Conservation (phyloP, 2,329 filamentous ascomycete genomes). For the Pleomassaria siparia region DNA sequence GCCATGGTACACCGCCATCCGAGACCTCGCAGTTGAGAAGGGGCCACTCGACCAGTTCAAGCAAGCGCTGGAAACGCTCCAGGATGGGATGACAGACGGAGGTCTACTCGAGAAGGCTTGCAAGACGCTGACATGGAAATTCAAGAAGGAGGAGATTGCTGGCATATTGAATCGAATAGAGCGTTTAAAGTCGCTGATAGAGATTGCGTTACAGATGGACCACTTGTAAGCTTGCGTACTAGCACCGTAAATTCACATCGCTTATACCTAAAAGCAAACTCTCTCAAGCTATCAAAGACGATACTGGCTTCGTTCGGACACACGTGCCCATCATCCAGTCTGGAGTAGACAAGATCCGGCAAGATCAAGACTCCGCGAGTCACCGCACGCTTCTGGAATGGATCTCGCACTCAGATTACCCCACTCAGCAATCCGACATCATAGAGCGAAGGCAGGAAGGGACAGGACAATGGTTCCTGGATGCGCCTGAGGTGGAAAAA, state of each 20-base stretch:
- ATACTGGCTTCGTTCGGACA: neutral
- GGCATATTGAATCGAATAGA: conserved; percentile 18
- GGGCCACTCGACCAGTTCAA: conserved; percentile 31
- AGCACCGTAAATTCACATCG: conserved; percentile 4
- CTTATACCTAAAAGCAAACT: conserved; percentile 16
- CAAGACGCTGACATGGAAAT: conserved; percentile 11
- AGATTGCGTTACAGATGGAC: conserved; percentile 18
- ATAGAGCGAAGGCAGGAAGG: conserved; percentile 9
- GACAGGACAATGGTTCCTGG: neutral
- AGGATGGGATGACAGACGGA: conserved; percentile 14
- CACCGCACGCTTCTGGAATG: conserved; percentile 11
- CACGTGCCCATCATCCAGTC: conserved; percentile 5
- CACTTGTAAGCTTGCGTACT: conserved; percentile 16
- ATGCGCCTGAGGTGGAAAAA: neutral
- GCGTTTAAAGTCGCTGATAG: conserved; percentile 17
- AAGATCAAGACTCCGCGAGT: conserved; percentile 9
- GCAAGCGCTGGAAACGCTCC: conserved; percentile 18
- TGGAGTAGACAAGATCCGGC: conserved; percentile 6
- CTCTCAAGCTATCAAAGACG: conserved; percentile 13
- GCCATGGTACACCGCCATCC: conserved; percentile 24
- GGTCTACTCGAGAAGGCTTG: conserved; percentile 10
- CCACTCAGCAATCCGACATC: conserved; percentile 11
- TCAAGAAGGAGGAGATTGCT: conserved; percentile 14
- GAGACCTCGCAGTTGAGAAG: conserved; percentile 17
- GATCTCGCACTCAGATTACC: conserved; percentile 15